These are phyloP conservation scores for Penicillium fuscoglaucum DNA, from an alignment of 2,329 filamentous ascomycete genomes.

Conservation along the genomic window DNA sequence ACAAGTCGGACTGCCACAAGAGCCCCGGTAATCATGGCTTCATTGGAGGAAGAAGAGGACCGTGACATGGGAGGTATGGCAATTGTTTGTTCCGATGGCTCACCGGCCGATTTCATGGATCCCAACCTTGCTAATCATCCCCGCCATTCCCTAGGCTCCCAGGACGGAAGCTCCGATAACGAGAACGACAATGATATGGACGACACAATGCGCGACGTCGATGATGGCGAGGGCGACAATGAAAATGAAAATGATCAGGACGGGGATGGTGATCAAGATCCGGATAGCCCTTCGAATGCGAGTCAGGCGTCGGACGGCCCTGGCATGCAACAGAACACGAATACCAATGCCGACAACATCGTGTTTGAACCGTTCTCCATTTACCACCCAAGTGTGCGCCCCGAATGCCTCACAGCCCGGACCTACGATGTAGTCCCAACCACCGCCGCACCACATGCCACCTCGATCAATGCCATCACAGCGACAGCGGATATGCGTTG, in stretches of 20 bases:
- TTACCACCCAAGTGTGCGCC: slow-evolving; percentile 64
- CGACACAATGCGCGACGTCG: slow-evolving; percentile 47
- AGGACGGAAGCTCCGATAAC: slow-evolving; percentile 52
- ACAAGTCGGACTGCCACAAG: background rate
- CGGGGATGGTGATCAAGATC: slow-evolving; percentile 35
- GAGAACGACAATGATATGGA: slow-evolving; percentile 39
- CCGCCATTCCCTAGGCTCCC: slow-evolving; percentile 40
- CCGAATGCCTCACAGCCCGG: slow-evolving; percentile 74
- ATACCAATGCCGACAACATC: slow-evolving; percentile 41
- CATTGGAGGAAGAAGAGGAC: slow-evolving; percentile 45
- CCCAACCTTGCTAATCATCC: background rate
- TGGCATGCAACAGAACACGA: slow-evolving; percentile 46
- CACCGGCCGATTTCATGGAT: background rate
- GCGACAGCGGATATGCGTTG: slow-evolving; percentile 92
- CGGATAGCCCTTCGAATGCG: slow-evolving; percentile 42
- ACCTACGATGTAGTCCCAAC: slow-evolving; percentile 96
- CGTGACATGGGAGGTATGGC: slow-evolving; percentile 42
- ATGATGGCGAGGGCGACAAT: slow-evolving; percentile 41
- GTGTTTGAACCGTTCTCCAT: slow-evolving; percentile 40
- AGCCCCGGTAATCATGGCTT: slow-evolving; percentile 29
- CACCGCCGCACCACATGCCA: slow-evolving; percentile 93
- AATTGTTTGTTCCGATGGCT: slow-evolving; percentile 10
- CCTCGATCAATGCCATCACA: slow-evolving; percentile 89
- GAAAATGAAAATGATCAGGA: slow-evolving; percentile 23
- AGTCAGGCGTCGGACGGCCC: slow-evolving; percentile 42